A percentile compares a stretch with the other conserved stretches of the same genome.
phyloP scores from a whole-genome alignment of 495 filamentous ascomycete species.

The Paragyromitra xinjiangensis region DNA sequence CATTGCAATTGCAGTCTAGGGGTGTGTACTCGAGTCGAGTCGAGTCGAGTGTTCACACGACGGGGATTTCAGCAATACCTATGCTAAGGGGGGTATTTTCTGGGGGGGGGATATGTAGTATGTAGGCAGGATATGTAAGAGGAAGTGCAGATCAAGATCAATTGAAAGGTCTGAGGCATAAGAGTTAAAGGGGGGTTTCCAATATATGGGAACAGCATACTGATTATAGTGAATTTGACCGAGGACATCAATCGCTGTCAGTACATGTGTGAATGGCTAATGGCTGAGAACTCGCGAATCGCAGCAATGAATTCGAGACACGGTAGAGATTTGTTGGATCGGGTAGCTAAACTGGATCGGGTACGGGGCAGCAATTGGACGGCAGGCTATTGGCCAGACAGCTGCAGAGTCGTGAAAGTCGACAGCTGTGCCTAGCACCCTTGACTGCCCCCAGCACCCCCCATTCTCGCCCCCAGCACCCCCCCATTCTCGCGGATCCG shows the following conservation, averaged over 20 bases:
- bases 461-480: neutral
- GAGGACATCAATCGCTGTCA: constrained; percentile 34
- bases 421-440: constrained; percentile 10
- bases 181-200: constrained; percentile 7
- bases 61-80: too few species aligned
- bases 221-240: constrained; percentile 21
- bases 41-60: too few species aligned
- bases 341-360: constrained; percentile 11
- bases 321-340: constrained; percentile 16
- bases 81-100: neutral
- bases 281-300: constrained; percentile 26
- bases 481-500: constrained; percentile 11
- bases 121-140: neutral
- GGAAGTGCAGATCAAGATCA: neutral
- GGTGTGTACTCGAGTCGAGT: too few species aligned
- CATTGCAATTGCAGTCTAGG: constrained; percentile 3
- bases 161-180: neutral
- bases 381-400: constrained; percentile 3
- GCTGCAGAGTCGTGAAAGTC: constrained; percentile 31
- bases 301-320: constrained; percentile 27
- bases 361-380: too few species aligned
- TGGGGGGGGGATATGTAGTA: neutral
- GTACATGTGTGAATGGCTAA: constrained; percentile 25
- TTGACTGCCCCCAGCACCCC: too few species aligned
- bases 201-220: constrained; percentile 28